Evolutionary conservation across 2,329 filamentous ascomycete genomes (phyloP), one percentile per base, ranked within the genome.

Genomic region (Botryosphaeria dothidea): DNA sequence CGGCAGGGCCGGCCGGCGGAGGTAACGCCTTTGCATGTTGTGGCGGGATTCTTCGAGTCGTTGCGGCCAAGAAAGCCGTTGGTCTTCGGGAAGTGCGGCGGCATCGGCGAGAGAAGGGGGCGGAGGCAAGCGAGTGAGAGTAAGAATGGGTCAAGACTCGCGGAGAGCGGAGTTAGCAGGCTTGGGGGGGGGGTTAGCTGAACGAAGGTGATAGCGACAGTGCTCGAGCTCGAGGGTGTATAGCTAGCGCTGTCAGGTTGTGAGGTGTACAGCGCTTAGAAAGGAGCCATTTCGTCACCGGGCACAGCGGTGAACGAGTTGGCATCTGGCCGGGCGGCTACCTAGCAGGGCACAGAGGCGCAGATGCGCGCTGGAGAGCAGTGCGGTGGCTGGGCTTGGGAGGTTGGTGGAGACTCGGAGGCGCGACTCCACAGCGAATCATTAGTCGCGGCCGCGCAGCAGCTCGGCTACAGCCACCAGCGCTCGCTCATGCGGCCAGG

Each of bases 11-110:
- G 85, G n/a, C 95, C 95, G 70, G 84, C 87, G 29, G 88, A 84
- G 3, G 93, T 97, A 68, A 98, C 87, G 65, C 95, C 95, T 79
- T 90, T 89, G 79, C 95, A 99, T 75, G 93, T 97, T 13, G 89
- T 90, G 1, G 86, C 84, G 2, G 93, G 90, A 69, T 96, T 90
- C 75, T 91, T 92, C 60, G 92, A 96, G 82, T 97, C 93, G 72
- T 88, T 88, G 65, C 93, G 90, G 56, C 56, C 56, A n/a, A 60
- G 25, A 17, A 60, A 34, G 56, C 34, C 36, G 13, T 21, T 23
- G 41, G 41, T 25, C 17, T 41, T 36, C 21, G 41, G 56, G 27
- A 60, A 60, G 27, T 41, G 38, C 4, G 56, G 41, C 27, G 56
- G 25, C 56, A 64, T 64, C 15, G 25, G 48, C 29, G 64, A 25